Evolutionary conservation across 192 early-diverging fungal genomes (phyloP).

Genomic region (Powellomyces hirtus): DNA sequence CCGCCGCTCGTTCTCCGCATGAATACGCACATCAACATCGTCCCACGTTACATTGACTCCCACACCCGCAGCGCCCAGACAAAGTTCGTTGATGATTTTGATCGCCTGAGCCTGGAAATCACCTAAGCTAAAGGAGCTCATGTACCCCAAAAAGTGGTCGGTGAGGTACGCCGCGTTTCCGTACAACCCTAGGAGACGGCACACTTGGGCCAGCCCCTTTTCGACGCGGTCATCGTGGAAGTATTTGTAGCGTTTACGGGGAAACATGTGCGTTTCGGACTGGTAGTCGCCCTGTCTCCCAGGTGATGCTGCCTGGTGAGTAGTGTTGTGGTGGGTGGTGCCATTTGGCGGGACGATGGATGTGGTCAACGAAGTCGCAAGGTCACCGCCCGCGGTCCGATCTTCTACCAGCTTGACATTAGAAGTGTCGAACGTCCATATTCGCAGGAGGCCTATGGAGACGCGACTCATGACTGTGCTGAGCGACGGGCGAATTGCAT

Average conservation of each 20-base stretch:
- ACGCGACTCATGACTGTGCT: not conserved
- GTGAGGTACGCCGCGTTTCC: slow-evolving; percentile 11
- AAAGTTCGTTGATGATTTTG: slow-evolving; percentile 23
- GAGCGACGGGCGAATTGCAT: not conserved
- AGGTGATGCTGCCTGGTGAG: not conserved
- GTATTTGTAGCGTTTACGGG: slow-evolving; percentile 4
- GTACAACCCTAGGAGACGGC: slow-evolving; percentile 22
- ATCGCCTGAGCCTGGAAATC: slow-evolving; percentile 25
- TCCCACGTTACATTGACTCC: not conserved
- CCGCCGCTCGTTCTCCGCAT: not conserved
- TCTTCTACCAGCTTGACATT: slow-evolving; percentile 28
- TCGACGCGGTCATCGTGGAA: slow-evolving; percentile 21
- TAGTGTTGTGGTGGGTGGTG: not conserved
- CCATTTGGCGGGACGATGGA: too few species aligned
- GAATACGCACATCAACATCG: not conserved
- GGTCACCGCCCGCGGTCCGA: not conserved
- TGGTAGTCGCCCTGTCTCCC: too few species aligned
- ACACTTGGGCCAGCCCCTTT: slow-evolving; percentile 3
- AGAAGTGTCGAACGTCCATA: slow-evolving; percentile 12
- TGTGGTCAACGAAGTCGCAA: not conserved
- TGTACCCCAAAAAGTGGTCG: slow-evolving; percentile 15
- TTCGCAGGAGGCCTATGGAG: slow-evolving; percentile 9
- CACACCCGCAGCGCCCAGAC: slow-evolving; percentile 17
- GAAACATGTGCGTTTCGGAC: slow-evolving; percentile 1
- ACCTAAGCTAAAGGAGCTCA: not conserved